Base-by-base conservation (phyloP, 805 yeast genomes). In the Pichia cabralensis region DNA sequence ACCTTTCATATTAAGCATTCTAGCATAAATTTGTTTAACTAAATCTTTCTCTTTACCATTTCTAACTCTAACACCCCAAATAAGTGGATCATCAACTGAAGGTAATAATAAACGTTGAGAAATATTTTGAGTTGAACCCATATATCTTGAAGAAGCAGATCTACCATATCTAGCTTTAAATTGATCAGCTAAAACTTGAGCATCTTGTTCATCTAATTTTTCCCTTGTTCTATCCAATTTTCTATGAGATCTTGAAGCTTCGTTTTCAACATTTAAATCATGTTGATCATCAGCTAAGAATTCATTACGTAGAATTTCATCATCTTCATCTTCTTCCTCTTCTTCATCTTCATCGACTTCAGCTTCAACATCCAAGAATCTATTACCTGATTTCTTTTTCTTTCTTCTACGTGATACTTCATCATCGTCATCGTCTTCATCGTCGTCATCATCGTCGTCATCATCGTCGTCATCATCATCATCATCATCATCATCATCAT, bases 271-370 rank as follows among this genome's bases (percentile, higher is more conserved):
- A 6, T 31, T 18, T 8, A 35, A 42, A 8, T 31, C 19, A 13
- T 19, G 18, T 33, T 74, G 81, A 44, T 83, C 95, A 43, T 74
- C 82, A 2, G 83, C 75, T 44, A 82, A 75, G 53, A 82, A 82
- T 51, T 85, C 89, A 54, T 80, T 94, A 49, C 85, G 74, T 29
- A 80, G 74, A 21, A 83, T 62, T 43, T 82, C 96, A n/a, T 94
- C 88, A 46, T 80, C 97, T 43, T 89, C 97, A 41, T 88, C 97
- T 42, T 85, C 89, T 21, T 77, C 75, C 28, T 81, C 94, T 45
- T 89, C 97, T 36, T 92, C 97, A 46, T 92, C 97, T 41, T 89
- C 97, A 57, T 89, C 95, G 38, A 92, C 98, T 58, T 89, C 97
- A 40, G 96, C 98, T 66, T 92, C 97, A 35, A 92, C 94, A 82